Evolutionary conservation across 192 early-diverging fungal genomes (phyloP), one percentile per base, ranked within the genome.

Genomic region (Rhizoclosmatium globosum): DNA sequence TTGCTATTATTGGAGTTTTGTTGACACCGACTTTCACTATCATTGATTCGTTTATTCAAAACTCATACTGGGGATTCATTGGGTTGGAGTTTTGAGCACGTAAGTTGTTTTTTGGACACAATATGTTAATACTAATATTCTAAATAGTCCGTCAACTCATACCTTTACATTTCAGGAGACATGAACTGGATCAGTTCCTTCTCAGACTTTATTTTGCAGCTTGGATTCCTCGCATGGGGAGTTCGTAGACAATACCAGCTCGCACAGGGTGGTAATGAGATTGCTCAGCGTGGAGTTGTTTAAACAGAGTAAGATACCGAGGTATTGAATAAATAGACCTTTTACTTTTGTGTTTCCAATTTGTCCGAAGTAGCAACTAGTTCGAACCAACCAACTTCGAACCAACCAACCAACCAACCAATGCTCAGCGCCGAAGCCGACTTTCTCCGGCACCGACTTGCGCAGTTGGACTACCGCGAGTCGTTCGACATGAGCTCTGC

Each of bases 391-490:
- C 53, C 7, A 56, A 56, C 19, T 56, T 19, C 53, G 19, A 56
- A 56, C 19, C 53, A 56, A 56, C 9, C 7, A 56, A 56, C 53
- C 53, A 11, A 9, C 19, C 53, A 56, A 56, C 53, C 53, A 53
- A 53, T 53, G 46, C 42, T 68, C 39, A 43, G 38, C 41, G 73
- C 67, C 2, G 81, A 78, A 21, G 59, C 60, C 46, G 81, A 60
- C 23, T 41, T 82, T 23, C 68, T 88, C 9, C 73, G 85, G 56
- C 81, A 83, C 57, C 75, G 87, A 7, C 82, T 89, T 7, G 79
- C 83, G 48, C 82, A 85, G 66, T 79, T 89, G 1, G 84, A 79
- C 9, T 89, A 86, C 68, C 68, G 65, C 67, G 85, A 89, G 38
- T 39, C 60, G 13, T 71, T 89, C 31, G 59, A 69, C 23, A 19